These are phyloP conservation scores for Psilocybe cyanescens DNA, from an alignment of 768 basidiomycete species.

Conservation along the genomic window DNA sequence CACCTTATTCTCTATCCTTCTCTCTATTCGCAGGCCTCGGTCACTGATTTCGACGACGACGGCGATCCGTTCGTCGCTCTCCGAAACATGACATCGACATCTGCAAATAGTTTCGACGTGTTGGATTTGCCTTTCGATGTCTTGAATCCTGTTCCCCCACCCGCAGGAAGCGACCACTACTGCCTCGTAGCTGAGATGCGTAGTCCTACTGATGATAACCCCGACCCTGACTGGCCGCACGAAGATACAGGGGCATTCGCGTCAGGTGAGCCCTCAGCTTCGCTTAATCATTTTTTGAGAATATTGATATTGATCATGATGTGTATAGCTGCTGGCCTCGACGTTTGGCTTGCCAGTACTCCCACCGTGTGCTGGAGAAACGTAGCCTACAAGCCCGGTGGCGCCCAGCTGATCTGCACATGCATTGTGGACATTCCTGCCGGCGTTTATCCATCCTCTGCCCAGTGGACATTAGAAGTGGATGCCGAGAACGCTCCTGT, in stretches of 20 bases:
- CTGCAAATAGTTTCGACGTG: slow-evolving; percentile 1
- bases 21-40: background rate
- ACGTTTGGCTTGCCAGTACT: background rate
- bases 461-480: background rate
- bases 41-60: slow-evolving; percentile 5
- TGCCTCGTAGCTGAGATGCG: background rate
- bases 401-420: background rate
- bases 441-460: background rate
- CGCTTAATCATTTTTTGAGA: too few species aligned
- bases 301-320: too few species aligned
- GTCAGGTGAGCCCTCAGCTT: background rate
- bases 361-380: background rate
- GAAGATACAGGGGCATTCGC: slow-evolving; percentile 1
- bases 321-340: background rate
- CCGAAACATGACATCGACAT: background rate
- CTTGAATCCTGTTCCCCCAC: background rate
- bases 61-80: background rate
- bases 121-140: too few species aligned
- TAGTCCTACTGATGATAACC: background rate
- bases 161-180: background rate
- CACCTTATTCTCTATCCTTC: background rate
- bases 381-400: background rate
- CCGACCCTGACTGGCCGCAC: background rate
- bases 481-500: background rate
- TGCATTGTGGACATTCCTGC: background rate